Evolutionary conservation across 2,329 filamentous ascomycete genomes (phyloP).

Genomic region (Parastagonospora avenae): DNA sequence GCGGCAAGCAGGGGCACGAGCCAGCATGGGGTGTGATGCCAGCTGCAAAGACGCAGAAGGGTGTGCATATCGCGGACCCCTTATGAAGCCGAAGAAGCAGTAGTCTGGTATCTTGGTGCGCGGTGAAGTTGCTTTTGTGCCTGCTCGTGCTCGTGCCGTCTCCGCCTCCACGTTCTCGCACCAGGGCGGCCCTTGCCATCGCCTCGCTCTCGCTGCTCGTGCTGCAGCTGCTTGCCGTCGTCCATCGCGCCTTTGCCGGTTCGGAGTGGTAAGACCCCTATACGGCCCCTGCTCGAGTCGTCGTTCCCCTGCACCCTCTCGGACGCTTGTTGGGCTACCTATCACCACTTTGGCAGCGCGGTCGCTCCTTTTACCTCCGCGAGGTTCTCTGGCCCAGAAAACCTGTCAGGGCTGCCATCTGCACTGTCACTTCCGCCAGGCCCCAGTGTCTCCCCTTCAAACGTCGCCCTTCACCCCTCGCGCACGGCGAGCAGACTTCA

Average conservation of each 20-base stretch:
- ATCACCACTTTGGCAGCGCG: neutral
- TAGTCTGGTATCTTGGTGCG: neutral
- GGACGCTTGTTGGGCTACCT: neutral
- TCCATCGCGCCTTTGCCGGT: no score
- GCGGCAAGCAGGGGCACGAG: constrained; percentile 7
- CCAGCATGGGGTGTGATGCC: constrained; percentile 7
- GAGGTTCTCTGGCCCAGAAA: neutral
- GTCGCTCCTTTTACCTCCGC: neutral
- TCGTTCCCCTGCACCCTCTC: constrained; percentile 3
- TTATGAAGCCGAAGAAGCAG: neutral
- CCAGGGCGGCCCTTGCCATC: no score
- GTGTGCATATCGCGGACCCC: constrained; percentile 7
- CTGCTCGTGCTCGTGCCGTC: neutral
- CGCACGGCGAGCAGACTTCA: constrained; percentile 5
- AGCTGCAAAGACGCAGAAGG: constrained; percentile 5
- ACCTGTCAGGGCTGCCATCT: neutral
- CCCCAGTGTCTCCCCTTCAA: neutral
- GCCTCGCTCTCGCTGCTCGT: no score
- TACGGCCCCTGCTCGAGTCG: neutral
- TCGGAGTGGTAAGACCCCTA: no score
- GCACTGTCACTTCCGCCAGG: constrained; percentile 1
- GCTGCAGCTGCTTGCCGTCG: no score
- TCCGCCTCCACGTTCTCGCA: no score
- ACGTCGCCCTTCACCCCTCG: neutral
- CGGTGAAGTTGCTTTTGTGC: neutral